Conservation (phyloP, 352 stramenopile species). For the Thraustochytrium striatum region DNA sequence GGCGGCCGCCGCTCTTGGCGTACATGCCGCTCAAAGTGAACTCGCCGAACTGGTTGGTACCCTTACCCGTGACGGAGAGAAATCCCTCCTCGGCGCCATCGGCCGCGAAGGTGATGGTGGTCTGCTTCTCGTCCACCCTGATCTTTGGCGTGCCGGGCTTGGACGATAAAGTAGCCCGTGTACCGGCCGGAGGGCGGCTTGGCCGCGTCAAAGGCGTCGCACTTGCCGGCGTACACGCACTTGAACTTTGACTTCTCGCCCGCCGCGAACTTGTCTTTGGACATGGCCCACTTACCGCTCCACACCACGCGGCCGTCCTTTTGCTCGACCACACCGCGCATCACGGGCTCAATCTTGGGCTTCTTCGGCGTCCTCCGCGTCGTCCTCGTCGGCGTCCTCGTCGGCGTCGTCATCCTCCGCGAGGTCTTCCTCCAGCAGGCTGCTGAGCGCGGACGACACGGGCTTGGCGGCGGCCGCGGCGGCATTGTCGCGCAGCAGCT, state of each 20-base stretch:
- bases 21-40: constrained; percentile 32
- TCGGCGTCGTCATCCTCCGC: constrained; percentile 30
- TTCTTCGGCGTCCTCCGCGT: not conserved
- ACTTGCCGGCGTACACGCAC: constrained; percentile 26
- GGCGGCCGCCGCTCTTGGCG: not conserved
- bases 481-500: not conserved
- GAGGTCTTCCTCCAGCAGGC: constrained; percentile 11
- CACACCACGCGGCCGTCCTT: constrained; percentile 40
- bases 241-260: constrained; percentile 47
- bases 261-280: constrained; percentile 20
- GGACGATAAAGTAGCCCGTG: constrained; percentile 41
- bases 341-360: not conserved
- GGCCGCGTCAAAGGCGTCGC: not conserved
- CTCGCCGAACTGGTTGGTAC: constrained; percentile 44
- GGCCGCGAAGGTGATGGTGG: constrained; percentile 17
- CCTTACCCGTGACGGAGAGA: constrained; percentile 17
- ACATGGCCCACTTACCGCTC: constrained; percentile 44
- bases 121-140: constrained; percentile 41
- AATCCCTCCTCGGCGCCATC: not conserved
- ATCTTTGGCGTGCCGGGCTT: not conserved
- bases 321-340: constrained; percentile 47
- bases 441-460: not conserved
- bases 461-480: not conserved
- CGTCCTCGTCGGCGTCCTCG: constrained; percentile 6
- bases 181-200: constrained; percentile 23